Conservation (phyloP, 192 early-diverging fungal species). For the Spizellomyces sp. region DNA sequence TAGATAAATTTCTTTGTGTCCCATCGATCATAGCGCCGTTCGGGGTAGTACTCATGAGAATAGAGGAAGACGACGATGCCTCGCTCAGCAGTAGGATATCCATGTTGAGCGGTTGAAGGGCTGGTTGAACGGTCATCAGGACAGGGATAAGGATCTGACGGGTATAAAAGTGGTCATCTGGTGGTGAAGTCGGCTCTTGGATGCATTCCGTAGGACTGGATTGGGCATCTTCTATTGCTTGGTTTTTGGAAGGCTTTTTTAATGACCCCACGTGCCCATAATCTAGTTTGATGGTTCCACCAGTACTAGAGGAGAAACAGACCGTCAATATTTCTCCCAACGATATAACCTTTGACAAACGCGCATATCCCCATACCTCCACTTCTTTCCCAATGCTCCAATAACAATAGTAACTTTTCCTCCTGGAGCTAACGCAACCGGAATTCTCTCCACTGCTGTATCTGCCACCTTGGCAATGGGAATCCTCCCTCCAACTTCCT, state of each 20-base stretch:
- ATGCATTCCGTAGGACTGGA: no score
- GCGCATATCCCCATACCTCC: slow-evolving; percentile 50
- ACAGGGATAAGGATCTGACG: slow-evolving; percentile 69
- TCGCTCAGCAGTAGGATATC: slow-evolving; percentile 62
- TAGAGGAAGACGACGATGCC: slow-evolving; percentile 7
- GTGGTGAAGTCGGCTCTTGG: no score
- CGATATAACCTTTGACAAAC: no score
- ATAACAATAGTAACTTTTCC: slow-evolving; percentile 54
- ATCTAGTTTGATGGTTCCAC: slow-evolving; percentile 70
- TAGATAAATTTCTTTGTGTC: slow-evolving; percentile 31
- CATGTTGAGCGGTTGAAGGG: slow-evolving; percentile 63
- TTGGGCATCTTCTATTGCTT: no score
- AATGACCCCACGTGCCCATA: slow-evolving; percentile 56
- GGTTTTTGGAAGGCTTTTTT: no score
- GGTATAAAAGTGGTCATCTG: slow-evolving; percentile 54
- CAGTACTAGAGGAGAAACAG: slow-evolving; percentile 44
- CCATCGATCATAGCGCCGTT: background rate
- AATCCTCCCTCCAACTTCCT: slow-evolving; percentile 8
- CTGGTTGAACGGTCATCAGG: slow-evolving; percentile 67
- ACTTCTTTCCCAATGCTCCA: slow-evolving; percentile 72
- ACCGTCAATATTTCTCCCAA: no score
- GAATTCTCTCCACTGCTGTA: slow-evolving; percentile 29
- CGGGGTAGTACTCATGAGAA: background rate
- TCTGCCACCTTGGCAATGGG: slow-evolving; percentile 8
- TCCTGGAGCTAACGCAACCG: slow-evolving; percentile 54